These are phyloP conservation scores for Xerocomellus amylosporus DNA, from an alignment of 768 basidiomycete genomes.

Conservation along the genomic window DNA sequence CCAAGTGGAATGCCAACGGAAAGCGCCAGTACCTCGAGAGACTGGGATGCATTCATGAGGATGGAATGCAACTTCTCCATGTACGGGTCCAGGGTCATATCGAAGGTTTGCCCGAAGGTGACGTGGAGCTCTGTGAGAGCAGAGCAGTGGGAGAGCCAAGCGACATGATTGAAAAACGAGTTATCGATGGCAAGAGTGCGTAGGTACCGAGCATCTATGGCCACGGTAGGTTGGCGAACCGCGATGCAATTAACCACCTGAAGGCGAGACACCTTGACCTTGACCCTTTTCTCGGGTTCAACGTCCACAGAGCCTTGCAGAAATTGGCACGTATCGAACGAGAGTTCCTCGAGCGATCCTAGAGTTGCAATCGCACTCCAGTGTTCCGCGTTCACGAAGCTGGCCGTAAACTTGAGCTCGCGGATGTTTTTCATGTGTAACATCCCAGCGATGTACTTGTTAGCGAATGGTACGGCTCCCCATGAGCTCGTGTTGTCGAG, in stretches of 20 bases:
- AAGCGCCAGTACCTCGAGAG: constrained; percentile 2
- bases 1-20: neutral
- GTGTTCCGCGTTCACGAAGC: constrained; percentile 10
- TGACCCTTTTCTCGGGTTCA: neutral
- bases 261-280: constrained; percentile 9
- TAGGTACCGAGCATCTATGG: neutral
- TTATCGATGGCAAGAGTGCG: neutral
- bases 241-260: neutral
- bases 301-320: neutral
- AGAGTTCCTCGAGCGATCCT: constrained; percentile 14
- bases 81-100: neutral
- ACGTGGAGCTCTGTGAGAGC: constrained; percentile 3
- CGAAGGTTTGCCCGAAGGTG: too few species aligned
- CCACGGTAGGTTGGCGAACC: neutral
- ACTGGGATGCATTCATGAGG: neutral
- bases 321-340: constrained; percentile 8
- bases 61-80: neutral
- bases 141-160: neutral
- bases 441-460: constrained; percentile 3
- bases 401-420: constrained; percentile 6
- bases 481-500: too few species aligned
- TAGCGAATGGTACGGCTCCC: neutral
- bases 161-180: neutral
- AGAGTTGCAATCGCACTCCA: constrained; percentile 17
- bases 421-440: constrained; percentile 20